A percentile compares a stretch with the other conserved stretches of the same genome.
These are phyloP conservation scores for Paraphoma sp. DNA, from an alignment of 2,329 filamentous ascomycete species.

Conservation along the genomic window DNA sequence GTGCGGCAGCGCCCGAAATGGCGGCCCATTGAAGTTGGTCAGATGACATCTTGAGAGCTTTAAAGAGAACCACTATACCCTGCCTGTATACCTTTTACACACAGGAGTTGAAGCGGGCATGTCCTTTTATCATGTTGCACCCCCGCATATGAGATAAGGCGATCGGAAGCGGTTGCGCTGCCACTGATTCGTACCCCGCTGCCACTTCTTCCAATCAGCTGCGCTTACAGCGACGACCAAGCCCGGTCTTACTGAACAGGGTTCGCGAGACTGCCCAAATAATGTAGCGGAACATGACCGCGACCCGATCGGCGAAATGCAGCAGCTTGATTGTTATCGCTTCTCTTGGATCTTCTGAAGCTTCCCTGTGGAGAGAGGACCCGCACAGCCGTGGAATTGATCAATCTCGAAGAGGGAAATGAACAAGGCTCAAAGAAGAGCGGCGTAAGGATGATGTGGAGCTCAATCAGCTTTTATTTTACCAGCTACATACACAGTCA, in stretches of 20 bases:
- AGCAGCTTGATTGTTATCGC: neutral
- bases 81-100: neutral
- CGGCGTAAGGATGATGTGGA: too few species aligned
- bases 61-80: neutral
- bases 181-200: neutral
- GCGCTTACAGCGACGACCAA: neutral
- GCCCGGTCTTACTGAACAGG: neutral
- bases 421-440: too few species aligned
- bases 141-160: neutral
- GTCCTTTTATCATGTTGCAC: neutral
- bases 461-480: too few species aligned
- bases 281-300: neutral
- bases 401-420: too few species aligned
- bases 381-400: too few species aligned
- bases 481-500: neutral
- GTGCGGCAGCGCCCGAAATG: conserved; percentile 4
- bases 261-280: neutral
- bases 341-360: neutral
- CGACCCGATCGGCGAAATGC: neutral
- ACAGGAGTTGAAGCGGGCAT: neutral
- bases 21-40: conserved; percentile 6
- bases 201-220: neutral
- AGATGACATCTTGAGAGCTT: neutral
- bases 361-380: too few species aligned
- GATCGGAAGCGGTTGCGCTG: neutral